A percentile compares a stretch with the other conserved stretches of the same genome.
Conservation (phyloP, 371 early-diverging fungal genomes). For the Dichotomocladium elegans region DNA sequence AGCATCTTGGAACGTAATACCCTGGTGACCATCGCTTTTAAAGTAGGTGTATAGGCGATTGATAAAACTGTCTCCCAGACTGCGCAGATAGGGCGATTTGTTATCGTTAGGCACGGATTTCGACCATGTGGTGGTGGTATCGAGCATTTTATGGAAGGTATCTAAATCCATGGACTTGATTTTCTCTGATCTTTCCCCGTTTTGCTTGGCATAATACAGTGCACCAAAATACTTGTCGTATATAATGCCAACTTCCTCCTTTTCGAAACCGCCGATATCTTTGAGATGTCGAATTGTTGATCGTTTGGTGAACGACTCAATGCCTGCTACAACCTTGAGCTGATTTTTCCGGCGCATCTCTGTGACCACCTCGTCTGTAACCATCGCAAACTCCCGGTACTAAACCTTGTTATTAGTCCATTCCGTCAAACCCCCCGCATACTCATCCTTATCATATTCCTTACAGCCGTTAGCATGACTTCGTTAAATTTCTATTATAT, state of each 20-base stretch:
- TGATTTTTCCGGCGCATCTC: conserved; percentile 88
- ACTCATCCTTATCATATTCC: neutral
- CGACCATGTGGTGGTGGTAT: conserved; percentile 28
- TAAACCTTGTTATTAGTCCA: neutral
- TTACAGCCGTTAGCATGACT: conserved; percentile 78
- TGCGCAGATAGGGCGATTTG: conserved; percentile 6
- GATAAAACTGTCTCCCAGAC: conserved; percentile 31
- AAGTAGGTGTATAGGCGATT: conserved; percentile 51
- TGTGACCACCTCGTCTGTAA: conserved; percentile 74
- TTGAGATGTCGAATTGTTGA: conserved; percentile 80
- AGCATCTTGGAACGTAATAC: conserved; percentile 71
- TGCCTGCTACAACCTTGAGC: conserved; percentile 91
- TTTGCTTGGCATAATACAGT: conserved; percentile 65
- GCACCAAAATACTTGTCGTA: conserved; percentile 89
- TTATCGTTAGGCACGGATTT: conserved; percentile 3
- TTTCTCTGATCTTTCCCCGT: conserved; percentile 21
- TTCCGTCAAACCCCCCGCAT: neutral
- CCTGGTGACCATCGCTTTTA: conserved; percentile 45
- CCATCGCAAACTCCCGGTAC: conserved; percentile 84
- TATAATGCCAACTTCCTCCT: conserved; percentile 79
- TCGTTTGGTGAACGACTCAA: conserved; percentile 92
- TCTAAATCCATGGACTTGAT: conserved; percentile 49
- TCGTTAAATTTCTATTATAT: conserved; percentile 77
- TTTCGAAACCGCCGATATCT: conserved; percentile 71
- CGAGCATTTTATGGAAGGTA: conserved; percentile 48